Evolutionary conservation across 1,139 yeast species (phyloP).

Genomic region (Taiozyma sp.): DNA sequence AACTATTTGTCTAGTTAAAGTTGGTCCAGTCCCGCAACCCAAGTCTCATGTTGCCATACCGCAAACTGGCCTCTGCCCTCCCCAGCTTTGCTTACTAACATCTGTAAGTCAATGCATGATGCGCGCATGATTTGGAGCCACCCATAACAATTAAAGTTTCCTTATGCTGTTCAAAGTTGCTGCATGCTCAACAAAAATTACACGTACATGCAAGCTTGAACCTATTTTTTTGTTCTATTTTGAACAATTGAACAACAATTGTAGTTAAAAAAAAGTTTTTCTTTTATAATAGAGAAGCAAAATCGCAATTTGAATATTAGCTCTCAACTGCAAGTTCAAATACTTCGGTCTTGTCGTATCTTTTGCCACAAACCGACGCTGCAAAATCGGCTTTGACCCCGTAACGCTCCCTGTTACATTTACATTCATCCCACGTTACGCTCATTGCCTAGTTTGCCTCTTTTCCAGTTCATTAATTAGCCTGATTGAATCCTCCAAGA

Average conservation of each 20-base stretch:
- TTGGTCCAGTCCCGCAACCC: background rate
- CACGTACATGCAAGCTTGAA: background rate
- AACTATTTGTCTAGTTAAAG: no score
- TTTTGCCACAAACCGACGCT: background rate
- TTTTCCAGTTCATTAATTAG: background rate
- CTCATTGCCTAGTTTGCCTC: background rate
- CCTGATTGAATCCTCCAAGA: background rate
- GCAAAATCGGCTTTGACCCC: background rate
- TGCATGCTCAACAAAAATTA: background rate
- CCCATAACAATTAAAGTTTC: background rate
- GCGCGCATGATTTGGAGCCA: background rate
- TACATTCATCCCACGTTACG: background rate
- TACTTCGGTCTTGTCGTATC: background rate
- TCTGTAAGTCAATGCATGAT: background rate
- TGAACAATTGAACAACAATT: background rate
- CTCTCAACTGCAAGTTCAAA: background rate
- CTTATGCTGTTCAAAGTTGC: background rate
- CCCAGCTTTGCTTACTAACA: background rate
- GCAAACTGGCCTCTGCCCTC: no score
- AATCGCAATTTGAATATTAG: background rate
- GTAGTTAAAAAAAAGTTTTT: background rate
- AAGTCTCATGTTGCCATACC: no score
- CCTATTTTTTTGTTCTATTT: background rate
- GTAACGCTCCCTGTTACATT: background rate
- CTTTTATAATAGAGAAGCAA: background rate